phyloP scores from a whole-genome alignment of 1,284 basidiomycete genomes.

The Inonotus hispidus region DNA sequence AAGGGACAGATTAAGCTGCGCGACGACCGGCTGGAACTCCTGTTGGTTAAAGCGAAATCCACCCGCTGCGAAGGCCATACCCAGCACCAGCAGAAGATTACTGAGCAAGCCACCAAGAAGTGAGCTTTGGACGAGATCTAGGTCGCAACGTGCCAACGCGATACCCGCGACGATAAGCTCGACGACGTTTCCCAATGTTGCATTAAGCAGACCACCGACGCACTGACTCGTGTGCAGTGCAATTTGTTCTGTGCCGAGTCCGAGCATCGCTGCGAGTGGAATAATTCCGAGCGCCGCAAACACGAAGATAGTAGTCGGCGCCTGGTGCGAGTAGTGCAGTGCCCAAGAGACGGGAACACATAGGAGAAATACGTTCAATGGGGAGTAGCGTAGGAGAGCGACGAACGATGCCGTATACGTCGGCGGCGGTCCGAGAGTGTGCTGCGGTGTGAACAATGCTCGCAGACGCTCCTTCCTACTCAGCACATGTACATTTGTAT shows the following conservation, averaged over 20 bases:
- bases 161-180: constrained; percentile 47
- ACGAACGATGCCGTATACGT: constrained; percentile 33
- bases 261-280: constrained; percentile 53
- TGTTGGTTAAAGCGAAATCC: constrained; percentile 61
- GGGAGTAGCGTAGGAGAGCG: constrained; percentile 36
- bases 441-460: constrained; percentile 33
- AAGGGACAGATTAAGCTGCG: constrained; percentile 60
- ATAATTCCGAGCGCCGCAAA: constrained; percentile 44
- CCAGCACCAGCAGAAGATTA: constrained; percentile 63
- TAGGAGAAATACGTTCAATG: constrained; percentile 42
- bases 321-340: constrained; percentile 48
- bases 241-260: constrained; percentile 62
- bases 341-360: constrained; percentile 56
- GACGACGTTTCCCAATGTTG: constrained; percentile 55
- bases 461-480: constrained; percentile 24
- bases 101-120: constrained; percentile 59
- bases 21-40: constrained; percentile 55
- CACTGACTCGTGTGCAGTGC: constrained; percentile 52
- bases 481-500: neutral
- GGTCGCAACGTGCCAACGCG: constrained; percentile 47
- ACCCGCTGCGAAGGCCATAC: constrained; percentile 53
- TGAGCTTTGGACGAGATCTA: constrained; percentile 60
- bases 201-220: constrained; percentile 55
- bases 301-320: constrained; percentile 46
- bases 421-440: constrained; percentile 32